Evolutionary conservation across 768 basidiomycete genomes (phyloP), one percentile per base, ranked within the genome.

Genomic region (Aureoboletus auriporus): DNA sequence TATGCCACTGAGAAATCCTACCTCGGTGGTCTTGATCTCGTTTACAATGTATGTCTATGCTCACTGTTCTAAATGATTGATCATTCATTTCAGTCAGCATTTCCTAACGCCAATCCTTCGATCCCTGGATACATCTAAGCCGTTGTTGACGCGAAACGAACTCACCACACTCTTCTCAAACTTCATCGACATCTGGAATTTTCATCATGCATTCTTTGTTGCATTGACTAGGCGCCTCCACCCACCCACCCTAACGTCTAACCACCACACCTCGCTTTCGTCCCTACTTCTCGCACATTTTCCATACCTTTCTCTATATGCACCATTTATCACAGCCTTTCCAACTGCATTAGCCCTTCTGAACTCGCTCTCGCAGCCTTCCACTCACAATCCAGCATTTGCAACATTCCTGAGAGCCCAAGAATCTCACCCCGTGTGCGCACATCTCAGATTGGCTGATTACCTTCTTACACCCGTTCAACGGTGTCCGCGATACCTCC

Each of bases 131-230:
- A 81, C 79, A 3, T 57, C 80, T 5, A 72, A 78, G 23, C 84
- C 88, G 3, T 66, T 93, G n/a, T 74, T 93, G 42, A 74, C 82
- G 50, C 80, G 87, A 48, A 66, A 77, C 3, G 77, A 82, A 39
- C 76, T 93, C 49, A 86, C 83, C 1, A 75, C 82, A 11, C 72
- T 92, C 31, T 93, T 93, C 66, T 86, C 86, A 53, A 92, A 92
- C 65, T 91, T 93, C 54, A 84, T 91, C 61, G 90, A 93, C 66
- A 92, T 93, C 30, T 91, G 86, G 90, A 92, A 90, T 58, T 75
- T 90, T 37, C 89, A 91, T 67, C 85, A 79, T 44, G 79, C 85
- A 2, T 85, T 91, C 67, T 80, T 82, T 49, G 70, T 77, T 6
- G 77, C 83, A 2, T 73, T 91, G 27, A 73, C 78, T 8, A 65